Evolutionary conservation across 345 rosid species (phyloP).

Genomic region (Rhizophora mangle): DNA sequence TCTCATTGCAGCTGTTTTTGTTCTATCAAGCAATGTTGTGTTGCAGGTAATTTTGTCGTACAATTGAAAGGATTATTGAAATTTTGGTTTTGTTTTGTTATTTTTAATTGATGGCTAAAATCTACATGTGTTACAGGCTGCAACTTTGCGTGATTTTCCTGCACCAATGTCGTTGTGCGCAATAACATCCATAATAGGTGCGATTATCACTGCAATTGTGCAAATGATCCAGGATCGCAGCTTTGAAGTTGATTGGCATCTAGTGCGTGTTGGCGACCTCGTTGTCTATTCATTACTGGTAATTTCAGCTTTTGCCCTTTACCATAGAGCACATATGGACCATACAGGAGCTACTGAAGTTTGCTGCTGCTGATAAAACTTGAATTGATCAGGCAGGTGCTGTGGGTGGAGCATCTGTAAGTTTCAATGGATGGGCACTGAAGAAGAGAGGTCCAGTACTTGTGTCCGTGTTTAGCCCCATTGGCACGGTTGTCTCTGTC

Average conservation of each 20-base stretch:
- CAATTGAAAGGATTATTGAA: neutral
- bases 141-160: slow-evolving; percentile 64
- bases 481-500: slow-evolving; percentile 61
- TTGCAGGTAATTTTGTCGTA: slow-evolving; percentile 50
- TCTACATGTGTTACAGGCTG: slow-evolving; percentile 40
- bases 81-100: neutral
- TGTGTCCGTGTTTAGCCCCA: slow-evolving; percentile 82
- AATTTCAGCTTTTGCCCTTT: slow-evolving; percentile 4
- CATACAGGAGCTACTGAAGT: too few species aligned
- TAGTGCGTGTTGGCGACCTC: slow-evolving; percentile 33
- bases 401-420: slow-evolving; percentile 59
- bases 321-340: too few species aligned
- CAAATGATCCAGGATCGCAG: slow-evolving; percentile 42
- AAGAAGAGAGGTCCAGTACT: slow-evolving; percentile 89
- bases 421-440: slow-evolving; percentile 95
- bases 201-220: slow-evolving; percentile 46
- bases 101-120: neutral
- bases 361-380: neutral
- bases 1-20: slow-evolving; percentile 68
- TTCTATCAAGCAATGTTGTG: slow-evolving; percentile 57
- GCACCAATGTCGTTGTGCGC: slow-evolving; percentile 88
- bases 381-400: slow-evolving; percentile 53
- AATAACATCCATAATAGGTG: slow-evolving; percentile 69
- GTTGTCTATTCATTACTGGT: slow-evolving; percentile 58
- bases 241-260: slow-evolving; percentile 37